A percentile compares a stretch with the other conserved stretches of the same genome.
phyloP scores from a whole-genome alignment of 768 basidiomycete species.

The Tricholoma bakamatsutake region DNA sequence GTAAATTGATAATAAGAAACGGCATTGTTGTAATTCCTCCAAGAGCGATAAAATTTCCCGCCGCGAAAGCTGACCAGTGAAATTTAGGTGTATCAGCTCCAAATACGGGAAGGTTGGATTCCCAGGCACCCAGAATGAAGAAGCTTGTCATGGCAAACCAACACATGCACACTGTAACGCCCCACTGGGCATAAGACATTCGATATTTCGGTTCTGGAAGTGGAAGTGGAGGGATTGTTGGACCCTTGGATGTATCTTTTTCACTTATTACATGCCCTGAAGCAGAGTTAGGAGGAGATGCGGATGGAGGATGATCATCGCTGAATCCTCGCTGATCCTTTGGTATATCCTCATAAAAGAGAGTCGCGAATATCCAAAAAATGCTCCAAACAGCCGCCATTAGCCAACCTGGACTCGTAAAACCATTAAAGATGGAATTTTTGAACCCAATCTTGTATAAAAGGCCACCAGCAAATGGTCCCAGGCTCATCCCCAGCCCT shows the following conservation, averaged over 20 bases:
- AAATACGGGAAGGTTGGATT: slow-evolving; percentile 62
- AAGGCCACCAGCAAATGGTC: slow-evolving; percentile 59
- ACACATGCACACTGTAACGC: slow-evolving; percentile 57
- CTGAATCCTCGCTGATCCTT: slow-evolving; percentile 1
- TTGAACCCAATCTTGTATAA: slow-evolving; percentile 56
- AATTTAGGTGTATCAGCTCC: slow-evolving; percentile 36
- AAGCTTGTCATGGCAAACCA: slow-evolving; percentile 68
- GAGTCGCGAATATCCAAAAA: slow-evolving; percentile 37
- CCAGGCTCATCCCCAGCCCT: slow-evolving; percentile 53
- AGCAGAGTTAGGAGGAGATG: not conserved
- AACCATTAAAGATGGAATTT: slow-evolving; percentile 58
- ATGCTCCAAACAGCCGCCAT: slow-evolving; percentile 49
- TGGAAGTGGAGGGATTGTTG: slow-evolving; percentile 23
- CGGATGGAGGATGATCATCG: slow-evolving; percentile 1
- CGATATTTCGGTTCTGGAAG: slow-evolving; percentile 4
- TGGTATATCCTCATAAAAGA: slow-evolving; percentile 38
- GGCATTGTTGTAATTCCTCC: slow-evolving; percentile 59
- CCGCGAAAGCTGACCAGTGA: slow-evolving; percentile 53
- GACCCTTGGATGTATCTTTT: not conserved
- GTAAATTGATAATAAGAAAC: slow-evolving; percentile 58
- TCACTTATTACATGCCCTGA: not conserved
- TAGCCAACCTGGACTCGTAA: slow-evolving; percentile 61
- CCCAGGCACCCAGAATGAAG: slow-evolving; percentile 66
- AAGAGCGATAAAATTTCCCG: slow-evolving; percentile 67
- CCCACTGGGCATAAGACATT: slow-evolving; percentile 34